Base-by-base conservation (phyloP, 306 rosid genomes). In the Crataegus laevigata region DNA sequence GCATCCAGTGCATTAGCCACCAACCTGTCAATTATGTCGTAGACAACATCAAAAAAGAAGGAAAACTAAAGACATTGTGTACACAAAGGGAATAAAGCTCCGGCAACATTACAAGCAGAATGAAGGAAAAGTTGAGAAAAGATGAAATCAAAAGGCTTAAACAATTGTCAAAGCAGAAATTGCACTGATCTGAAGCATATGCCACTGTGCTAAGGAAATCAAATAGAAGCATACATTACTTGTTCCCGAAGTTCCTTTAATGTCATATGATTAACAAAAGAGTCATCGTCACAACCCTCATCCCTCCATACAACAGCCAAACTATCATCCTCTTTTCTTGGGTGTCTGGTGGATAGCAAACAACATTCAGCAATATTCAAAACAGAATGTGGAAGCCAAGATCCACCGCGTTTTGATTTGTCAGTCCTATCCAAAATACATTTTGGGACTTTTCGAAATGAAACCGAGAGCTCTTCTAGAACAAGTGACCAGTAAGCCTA, bases 331-430 rank as follows among this genome's bases (percentile, higher is more conserved):
- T 72, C 86, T 78, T 81, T 91, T 70, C 84, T 86, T 19, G 86
- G 91, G 26, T 82, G 76, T 13, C 66, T 24, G 17, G 64, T 68
- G 29, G 97, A 88, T 36, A 83, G 82, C 85, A 93, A 79, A 82
- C 96, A 93, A 75, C 97, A 89, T 29, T 91, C 89, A 2, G 98
- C 96, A 77, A 91, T 91, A 80, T 91, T 91, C 77, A 93, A 59
- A 68, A 87, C 78, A 71, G 96, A 81, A 68, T 77, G 89, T 0
- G 91, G 97, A 77, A 93, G 89, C 97, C 97, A 91, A 13, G 83
- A 81, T 59, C 92, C 96, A 19, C 91, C 82, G 2, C 24, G 87
- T 69, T 84, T 85, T 13, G 84, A 89, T 12, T 81, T 82, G 71
- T 88, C 79, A 19, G 89, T 75, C 66, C 79, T 80, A 80, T 89